These are phyloP conservation scores for Stenocarpella maydis DNA, from an alignment of 2,329 filamentous ascomycete species.

Conservation along the genomic window DNA sequence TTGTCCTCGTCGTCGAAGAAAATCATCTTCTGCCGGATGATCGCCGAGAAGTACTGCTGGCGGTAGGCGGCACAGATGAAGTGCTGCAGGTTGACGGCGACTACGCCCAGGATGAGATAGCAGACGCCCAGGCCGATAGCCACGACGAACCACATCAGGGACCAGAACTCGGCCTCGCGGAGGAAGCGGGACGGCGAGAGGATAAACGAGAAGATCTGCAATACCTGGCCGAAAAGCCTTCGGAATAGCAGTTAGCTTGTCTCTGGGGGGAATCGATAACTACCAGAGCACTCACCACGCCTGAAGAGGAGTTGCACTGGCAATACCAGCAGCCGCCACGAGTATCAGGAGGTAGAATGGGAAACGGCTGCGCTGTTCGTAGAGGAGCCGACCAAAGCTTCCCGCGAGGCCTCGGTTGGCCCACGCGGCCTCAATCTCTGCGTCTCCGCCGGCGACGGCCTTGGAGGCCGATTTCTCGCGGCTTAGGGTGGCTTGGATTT, in stretches of 20 bases:
- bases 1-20: conserved; percentile 70
- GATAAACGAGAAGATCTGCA: conserved; percentile 57
- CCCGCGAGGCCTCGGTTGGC: conserved; percentile 52
- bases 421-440: conserved; percentile 39
- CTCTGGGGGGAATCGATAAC: neutral
- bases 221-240: conserved; percentile 58
- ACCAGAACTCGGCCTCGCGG: conserved; percentile 63
- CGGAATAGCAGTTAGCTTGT: conserved; percentile 45
- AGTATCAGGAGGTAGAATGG: conserved; percentile 59
- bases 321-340: conserved; percentile 46
- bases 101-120: conserved; percentile 56
- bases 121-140: conserved; percentile 28
- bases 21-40: conserved; percentile 65
- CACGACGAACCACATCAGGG: conserved; percentile 66
- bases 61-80: conserved; percentile 61
- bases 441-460: conserved; percentile 42
- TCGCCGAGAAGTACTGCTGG: conserved; percentile 66
- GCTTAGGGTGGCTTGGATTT: conserved; percentile 49
- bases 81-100: conserved; percentile 56
- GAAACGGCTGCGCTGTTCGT: conserved; percentile 62
- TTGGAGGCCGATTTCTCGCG: conserved; percentile 56
- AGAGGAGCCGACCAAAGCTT: conserved; percentile 65
- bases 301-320: conserved; percentile 18
- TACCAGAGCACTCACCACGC: conserved; percentile 42
- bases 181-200: conserved; percentile 47